Evolutionary conservation across 2,329 filamentous ascomycete species (phyloP).

Genomic region (Fusarium sp.): DNA sequence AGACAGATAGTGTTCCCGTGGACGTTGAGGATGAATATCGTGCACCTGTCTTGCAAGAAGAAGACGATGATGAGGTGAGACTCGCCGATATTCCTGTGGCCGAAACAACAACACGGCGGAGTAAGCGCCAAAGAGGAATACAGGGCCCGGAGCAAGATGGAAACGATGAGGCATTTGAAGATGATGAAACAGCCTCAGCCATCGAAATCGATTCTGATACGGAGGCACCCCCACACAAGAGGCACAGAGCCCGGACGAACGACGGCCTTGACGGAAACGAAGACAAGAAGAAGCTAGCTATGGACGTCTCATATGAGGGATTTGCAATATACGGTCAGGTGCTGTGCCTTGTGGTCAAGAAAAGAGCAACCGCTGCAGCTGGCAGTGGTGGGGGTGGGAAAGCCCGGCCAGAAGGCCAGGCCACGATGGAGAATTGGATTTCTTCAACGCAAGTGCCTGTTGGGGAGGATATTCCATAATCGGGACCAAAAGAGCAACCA

Average conservation of each 20-base stretch:
- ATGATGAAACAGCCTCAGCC: slow-evolving; percentile 49
- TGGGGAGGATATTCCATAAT: slow-evolving; percentile 48
- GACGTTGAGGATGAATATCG: slow-evolving; percentile 58
- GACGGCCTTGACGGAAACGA: slow-evolving; percentile 54
- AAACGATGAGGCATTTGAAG: slow-evolving; percentile 43
- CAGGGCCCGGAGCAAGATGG: slow-evolving; percentile 45
- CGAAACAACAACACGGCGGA: slow-evolving; percentile 27
- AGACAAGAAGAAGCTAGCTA: slow-evolving; percentile 90
- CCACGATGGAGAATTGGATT: slow-evolving; percentile 87
- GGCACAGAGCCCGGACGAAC: slow-evolving; percentile 49
- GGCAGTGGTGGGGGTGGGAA: slow-evolving; percentile 39
- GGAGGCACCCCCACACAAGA: slow-evolving; percentile 57
- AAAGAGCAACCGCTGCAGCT: slow-evolving; percentile 56
- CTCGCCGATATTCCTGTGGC: slow-evolving; percentile 49
- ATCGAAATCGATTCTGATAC: slow-evolving; percentile 52
- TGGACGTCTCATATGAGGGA: slow-evolving; percentile 91
- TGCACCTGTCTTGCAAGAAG: slow-evolving; percentile 59
- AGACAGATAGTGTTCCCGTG: slow-evolving; percentile 62
- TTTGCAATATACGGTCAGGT: slow-evolving; percentile 96
- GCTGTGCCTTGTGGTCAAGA: slow-evolving; percentile 87
- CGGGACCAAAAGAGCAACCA: background rate
- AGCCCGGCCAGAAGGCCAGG: slow-evolving; percentile 61
- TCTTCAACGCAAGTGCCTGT: slow-evolving; percentile 75
- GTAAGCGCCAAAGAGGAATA: slow-evolving; percentile 45
- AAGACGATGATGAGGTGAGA: slow-evolving; percentile 48